Percentiles rank a stretch among this genome's conserved stretches.
These are phyloP conservation scores for Microcos paniculata DNA, from an alignment of 345 rosid genomes.

Conservation along the genomic window DNA sequence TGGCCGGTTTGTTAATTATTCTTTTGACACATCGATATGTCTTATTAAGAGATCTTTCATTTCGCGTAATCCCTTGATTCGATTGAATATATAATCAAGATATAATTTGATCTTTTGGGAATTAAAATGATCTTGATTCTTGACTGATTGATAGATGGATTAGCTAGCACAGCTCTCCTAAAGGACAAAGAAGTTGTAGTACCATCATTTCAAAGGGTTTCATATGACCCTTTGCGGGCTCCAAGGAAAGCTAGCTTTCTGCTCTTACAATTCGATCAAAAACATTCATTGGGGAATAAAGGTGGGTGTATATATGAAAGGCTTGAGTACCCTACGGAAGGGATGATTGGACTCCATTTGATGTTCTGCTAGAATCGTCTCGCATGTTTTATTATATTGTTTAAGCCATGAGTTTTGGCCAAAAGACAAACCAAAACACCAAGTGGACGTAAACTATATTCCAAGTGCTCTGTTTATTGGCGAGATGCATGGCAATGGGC, in stretches of 20 bases:
- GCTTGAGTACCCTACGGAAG: neutral
- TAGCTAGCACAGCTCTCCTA: neutral
- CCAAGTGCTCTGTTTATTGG: neutral
- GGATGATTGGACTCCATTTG: neutral
- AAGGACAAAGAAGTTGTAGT: neutral
- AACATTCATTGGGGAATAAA: neutral
- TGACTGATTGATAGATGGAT: neutral
- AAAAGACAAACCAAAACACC: neutral
- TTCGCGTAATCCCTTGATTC: neutral
- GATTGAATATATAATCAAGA: neutral
- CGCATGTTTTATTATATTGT: neutral
- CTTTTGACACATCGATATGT: neutral
- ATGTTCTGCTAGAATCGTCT: neutral
- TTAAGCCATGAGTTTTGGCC: neutral
- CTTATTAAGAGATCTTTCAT: too few species aligned
- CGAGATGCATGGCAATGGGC: neutral
- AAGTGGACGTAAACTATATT: neutral
- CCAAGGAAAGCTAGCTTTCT: neutral
- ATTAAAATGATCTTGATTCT: neutral
- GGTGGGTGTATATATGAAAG: neutral
- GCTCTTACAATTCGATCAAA: neutral
- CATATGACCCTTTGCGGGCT: neutral
- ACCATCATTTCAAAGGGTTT: neutral
- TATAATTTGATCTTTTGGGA: neutral
- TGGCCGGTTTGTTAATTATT: neutral